Conservation (phyloP, 257 asterid species). For the Rubia yunnanensis region DNA sequence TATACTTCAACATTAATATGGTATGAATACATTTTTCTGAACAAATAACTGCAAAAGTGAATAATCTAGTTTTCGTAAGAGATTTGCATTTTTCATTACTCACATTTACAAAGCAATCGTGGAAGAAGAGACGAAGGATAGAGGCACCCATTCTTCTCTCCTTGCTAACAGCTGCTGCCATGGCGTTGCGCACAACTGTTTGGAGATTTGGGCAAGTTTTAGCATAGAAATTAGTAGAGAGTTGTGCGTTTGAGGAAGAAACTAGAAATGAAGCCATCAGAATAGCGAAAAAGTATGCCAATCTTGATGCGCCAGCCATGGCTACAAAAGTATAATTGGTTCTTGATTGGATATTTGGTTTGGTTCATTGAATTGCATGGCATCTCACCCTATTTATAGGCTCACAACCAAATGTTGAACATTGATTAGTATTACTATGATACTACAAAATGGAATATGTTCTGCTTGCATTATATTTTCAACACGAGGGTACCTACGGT, state of each 20-base stretch:
- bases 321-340: not conserved
- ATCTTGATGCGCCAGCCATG: slow-evolving; percentile 24
- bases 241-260: slow-evolving; percentile 34
- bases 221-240: slow-evolving; percentile 35
- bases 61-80: too few relatives aligned
- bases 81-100: not conserved
- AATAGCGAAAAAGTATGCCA: slow-evolving; percentile 9
- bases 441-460: not conserved
- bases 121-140: slow-evolving; percentile 51
- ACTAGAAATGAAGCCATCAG: slow-evolving; percentile 10
- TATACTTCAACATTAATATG: too few relatives aligned
- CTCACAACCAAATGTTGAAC: not conserved
- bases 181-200: slow-evolving; percentile 28
- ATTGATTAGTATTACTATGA: not conserved
- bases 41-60: too few relatives aligned
- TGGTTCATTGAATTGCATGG: not conserved
- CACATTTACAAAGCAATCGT: slow-evolving; percentile 58
- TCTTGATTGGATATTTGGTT: not conserved
- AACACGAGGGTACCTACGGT: slow-evolving; percentile 10
- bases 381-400: slow-evolving; percentile 2
- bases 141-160: slow-evolving; percentile 49
- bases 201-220: slow-evolving; percentile 35
- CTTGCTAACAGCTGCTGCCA: slow-evolving; percentile 33
- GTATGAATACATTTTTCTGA: too few relatives aligned
- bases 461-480: slow-evolving; percentile 3